Evolutionary conservation across 768 basidiomycete genomes (phyloP), one percentile per base, ranked within the genome.

Genomic region (Pleurotus platypus): DNA sequence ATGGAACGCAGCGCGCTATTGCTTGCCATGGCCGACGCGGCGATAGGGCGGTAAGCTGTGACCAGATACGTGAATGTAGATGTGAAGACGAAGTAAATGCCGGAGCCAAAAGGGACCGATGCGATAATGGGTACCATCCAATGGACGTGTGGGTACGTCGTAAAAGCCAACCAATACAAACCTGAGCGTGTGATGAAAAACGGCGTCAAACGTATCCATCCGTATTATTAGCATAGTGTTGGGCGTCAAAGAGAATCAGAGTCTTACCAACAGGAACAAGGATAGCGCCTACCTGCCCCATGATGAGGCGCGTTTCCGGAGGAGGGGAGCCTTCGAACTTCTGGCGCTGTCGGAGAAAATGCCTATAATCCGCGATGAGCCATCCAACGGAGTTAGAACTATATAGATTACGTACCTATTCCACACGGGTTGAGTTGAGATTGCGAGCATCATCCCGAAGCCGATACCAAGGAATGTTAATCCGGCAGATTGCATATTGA

Each of bases 1-100:
- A 79, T 64, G 0, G 83, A 85, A 43, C 86, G 79, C 61, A 86
- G 69, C 13, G 84, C 80, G 53, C 83, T 83, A 57, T 86, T 87
- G 18, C 85, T 72, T 4, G 85, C 86, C 70, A 89, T 80, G 5
- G 86, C 87, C 43, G 83, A 85, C 1, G 86, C 85, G 8, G 78
- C 81, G 64, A 86, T 85, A 9, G 86, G 82, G 18, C 81, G 74
- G 67, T 89, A 89, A 1, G 82, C 77, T 46, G 85, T 85, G 57
- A 89, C 83, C 55, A 89, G 76, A 69, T 89, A 89, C 4, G 82
- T 86, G 70, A 89, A 89, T 3, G 82, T 83, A 6, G 81, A 80
- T 0, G 85, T 84, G 71, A 87, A 92, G 42, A 84, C 82, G 60
- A 82, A 89, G 63, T 86, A 89, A 1, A 79, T 72, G 2, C 85